Percentiles rank a stretch among this genome's conserved stretches.
Evolutionary conservation across 306 rosid genomes (phyloP).

Genomic region (Carpinus fangiana): DNA sequence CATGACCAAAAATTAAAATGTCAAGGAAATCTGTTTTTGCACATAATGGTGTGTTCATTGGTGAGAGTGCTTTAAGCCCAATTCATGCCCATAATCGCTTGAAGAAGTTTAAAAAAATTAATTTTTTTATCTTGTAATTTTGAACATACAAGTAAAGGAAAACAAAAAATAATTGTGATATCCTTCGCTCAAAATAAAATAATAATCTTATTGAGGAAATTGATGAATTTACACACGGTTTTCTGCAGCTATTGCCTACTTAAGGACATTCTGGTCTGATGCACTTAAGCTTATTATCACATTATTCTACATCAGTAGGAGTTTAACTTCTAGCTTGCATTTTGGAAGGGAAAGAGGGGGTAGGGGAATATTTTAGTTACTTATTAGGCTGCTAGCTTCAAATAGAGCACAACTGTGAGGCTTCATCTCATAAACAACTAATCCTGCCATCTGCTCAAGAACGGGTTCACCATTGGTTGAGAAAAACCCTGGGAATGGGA

Average conservation of each 20-base stretch:
- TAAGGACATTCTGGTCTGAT: not conserved
- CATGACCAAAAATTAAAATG: not conserved
- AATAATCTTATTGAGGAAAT: conserved; percentile 3
- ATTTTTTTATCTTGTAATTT: not conserved
- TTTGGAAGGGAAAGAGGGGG: not conserved
- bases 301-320: not conserved
- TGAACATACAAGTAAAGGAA: not conserved
- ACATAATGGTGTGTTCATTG: not conserved
- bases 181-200: not conserved
- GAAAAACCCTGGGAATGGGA: conserved; percentile 84
- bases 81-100: not conserved
- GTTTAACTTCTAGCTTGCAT: not conserved
- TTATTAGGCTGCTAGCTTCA: conserved; percentile 48
- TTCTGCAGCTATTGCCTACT: not conserved
- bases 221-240: conserved; percentile 15
- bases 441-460: conserved; percentile 33
- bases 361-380: conserved; percentile 19
- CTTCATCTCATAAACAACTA: conserved; percentile 51
- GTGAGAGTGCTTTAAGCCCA: not conserved
- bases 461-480: conserved; percentile 48
- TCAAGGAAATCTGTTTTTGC: not conserved
- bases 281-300: not conserved
- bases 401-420: conserved; percentile 71
- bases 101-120: not conserved
- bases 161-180: not conserved